Evolutionary conservation across 148 eudicot genomes (phyloP), one percentile per base, ranked within the genome.

Genomic region (Pharnaceum exiguum): DNA sequence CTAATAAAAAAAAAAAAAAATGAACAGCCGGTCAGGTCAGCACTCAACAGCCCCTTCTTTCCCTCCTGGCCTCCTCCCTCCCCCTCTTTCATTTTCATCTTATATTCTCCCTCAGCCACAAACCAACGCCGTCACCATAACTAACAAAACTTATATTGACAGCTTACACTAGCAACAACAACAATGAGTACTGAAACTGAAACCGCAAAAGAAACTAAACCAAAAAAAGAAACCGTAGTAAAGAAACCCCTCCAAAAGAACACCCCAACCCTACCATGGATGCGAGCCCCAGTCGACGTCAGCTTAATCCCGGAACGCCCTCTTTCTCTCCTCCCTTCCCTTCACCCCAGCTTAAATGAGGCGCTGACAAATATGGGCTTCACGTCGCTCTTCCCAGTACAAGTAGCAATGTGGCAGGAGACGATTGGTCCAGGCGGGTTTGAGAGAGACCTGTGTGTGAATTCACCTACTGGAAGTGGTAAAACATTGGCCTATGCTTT

Each of bases 391-490:
- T 85, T 91, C 58, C 94, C 98, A 0, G 94, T 91, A 46, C 98
- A 91, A 82, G 78, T 87, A 25, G 90, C 88, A 42, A 96, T 87
- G 46, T 91, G 96, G 98, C 93, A 85, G 59, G 98, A 91, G 82
- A 91, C 86, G 2, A 64, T 91, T 42, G 96, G 98, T 59, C 98
- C 96, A 51, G 98, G 98, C 67, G 88, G 79, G 29, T 87, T 85
- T 55, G 84, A 87, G 71, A 73, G 98, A 44, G 98, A 91, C 67
- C 71, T 91, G 54, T 91, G 96, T 71, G 68, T 91, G 51, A 89
- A 85, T 75, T 82, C 98, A 45, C 96, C 96, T 1, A 91, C 98
- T 26, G 98, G 98, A 59, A 91, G 96, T 72, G 96, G 98, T 30
- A 87, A 91, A 62, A 91, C 98, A 11, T 71, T 91, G 45, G 85